These are phyloP conservation scores for Penicillium lividum DNA, from an alignment of 495 filamentous ascomycete species.

Conservation along the genomic window DNA sequence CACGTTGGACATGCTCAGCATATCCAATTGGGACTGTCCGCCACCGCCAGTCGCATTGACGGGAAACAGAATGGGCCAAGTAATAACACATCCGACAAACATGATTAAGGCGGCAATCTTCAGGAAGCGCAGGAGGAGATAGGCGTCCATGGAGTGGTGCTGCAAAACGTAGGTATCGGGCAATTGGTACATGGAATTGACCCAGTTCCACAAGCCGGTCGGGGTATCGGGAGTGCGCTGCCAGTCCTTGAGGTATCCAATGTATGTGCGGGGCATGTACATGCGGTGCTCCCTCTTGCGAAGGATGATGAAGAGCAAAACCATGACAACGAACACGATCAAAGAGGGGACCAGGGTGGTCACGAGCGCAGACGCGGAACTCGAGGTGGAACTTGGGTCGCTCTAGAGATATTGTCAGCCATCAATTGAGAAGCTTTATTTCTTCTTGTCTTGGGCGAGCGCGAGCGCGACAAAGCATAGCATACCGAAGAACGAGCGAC, in stretches of 20 bases:
- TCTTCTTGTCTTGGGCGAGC: too few relatives aligned
- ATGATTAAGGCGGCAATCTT: conserved; percentile 70
- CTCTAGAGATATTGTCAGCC: background rate
- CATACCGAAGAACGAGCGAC: conserved; percentile 22
- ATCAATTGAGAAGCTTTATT: background rate
- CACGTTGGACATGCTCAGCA: conserved; percentile 78
- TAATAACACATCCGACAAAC: conserved; percentile 78
- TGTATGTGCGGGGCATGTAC: conserved; percentile 87
- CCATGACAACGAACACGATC: conserved; percentile 56
- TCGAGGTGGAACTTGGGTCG: conserved; percentile 30
- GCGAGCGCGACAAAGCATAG: background rate
- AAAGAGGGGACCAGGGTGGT: conserved; percentile 66
- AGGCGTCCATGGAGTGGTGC: conserved; percentile 87
- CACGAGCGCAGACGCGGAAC: conserved; percentile 59
- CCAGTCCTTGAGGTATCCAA: conserved; percentile 68
- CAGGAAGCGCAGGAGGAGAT: conserved; percentile 83
- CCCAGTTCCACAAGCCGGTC: conserved; percentile 72
- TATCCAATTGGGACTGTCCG: conserved; percentile 65
- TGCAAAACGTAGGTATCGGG: conserved; percentile 83
- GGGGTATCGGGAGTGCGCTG: conserved; percentile 69
- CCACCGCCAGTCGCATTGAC: conserved; percentile 75
- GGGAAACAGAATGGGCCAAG: conserved; percentile 84
- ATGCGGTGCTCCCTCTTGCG: conserved; percentile 69
- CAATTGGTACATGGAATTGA: conserved; percentile 72
- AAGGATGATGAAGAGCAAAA: conserved; percentile 74